Base-by-base conservation (phyloP, 2,329 filamentous ascomycete genomes). In the Aureobasidium pullulans region DNA sequence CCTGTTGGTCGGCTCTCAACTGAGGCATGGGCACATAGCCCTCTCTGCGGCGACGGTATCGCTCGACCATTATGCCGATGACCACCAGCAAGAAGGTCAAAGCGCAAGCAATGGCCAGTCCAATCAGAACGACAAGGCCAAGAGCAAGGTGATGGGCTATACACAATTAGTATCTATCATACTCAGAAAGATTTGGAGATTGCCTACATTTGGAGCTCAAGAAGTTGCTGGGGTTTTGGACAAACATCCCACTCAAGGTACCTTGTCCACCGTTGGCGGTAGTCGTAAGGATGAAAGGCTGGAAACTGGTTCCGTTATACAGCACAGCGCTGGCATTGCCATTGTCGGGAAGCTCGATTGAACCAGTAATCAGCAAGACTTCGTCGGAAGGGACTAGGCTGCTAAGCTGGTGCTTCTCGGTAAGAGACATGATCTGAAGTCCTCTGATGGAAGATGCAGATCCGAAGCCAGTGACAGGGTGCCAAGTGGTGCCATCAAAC, bases 321-420 rank as follows among this genome's bases (percentile, higher is more conserved):
- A 96, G 77, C 7, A 86, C 93, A 8, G 90, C 91, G 13, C 93
- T 96, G 6, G 88, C 90, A 60, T 85, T 86, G 61, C 93, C 92
- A 69, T 91, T 91, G 50, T 77, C 76, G 0, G 87, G 84, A 16
- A 97, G 79, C 64, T 84, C 81, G 65, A 99, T 83, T 57, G 87
- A 83, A 40, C 94, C 94, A n/a, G 90, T 90, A 52, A 97, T 77
- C 74, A 99, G 81, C 37, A 99, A 82, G 4, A 84, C 81, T 70
- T 94, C 84, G 62, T 84, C 79, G 16, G 81, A 74, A 54, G 84
- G 80, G 15, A 99, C 75, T 6, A 91, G 76, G 39, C 82, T 74
- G 2, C 82, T 84, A 13, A 78, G 74, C 37, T 77, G 82, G 70
- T 97, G 94, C 15, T 83, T 74, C 50, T 85, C 74, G 1, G 82